Evolutionary conservation across 257 asterid species (phyloP).

Genomic region (Solanum pennellii): DNA sequence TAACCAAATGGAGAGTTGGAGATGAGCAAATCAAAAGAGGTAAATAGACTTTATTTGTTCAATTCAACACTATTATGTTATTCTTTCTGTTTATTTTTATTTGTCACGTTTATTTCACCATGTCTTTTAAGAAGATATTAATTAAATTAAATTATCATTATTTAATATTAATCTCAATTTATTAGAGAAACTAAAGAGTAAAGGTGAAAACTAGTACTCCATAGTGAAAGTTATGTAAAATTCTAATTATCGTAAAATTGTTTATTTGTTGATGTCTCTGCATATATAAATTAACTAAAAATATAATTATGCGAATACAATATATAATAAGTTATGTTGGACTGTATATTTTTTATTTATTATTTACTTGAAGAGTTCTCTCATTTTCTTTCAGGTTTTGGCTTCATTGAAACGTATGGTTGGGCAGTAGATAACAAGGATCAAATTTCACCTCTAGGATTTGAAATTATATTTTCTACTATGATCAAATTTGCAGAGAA

Average conservation of each 20-base stretch:
- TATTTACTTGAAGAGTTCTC: neutral
- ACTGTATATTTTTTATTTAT: no score
- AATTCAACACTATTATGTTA: no score
- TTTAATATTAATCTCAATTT: no score
- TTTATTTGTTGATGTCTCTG: no score
- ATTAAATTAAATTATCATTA: no score
- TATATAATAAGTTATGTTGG: neutral
- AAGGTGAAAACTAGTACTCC: no score
- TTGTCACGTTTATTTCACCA: no score
- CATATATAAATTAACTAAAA: neutral
- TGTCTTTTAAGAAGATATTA: no score
- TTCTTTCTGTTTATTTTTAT: no score
- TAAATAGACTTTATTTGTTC: neutral
- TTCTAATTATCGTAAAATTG: no score
- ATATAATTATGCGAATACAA: neutral
- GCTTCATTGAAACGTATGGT: conserved; percentile 3
- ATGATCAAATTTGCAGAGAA: conserved; percentile 17
- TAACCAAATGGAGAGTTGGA: neutral
- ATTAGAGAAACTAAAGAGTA: no score
- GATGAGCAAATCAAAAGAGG: neutral
- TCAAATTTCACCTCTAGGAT: conserved; percentile 21
- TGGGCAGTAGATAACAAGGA: conserved; percentile 2
- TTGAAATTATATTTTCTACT: conserved; percentile 12
- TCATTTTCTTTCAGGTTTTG: conserved; percentile 14
- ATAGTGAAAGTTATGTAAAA: no score